Evolutionary conservation across 495 filamentous ascomycete genomes (phyloP), one percentile per base, ranked within the genome.

Genomic region (Acidomyces sp.): DNA sequence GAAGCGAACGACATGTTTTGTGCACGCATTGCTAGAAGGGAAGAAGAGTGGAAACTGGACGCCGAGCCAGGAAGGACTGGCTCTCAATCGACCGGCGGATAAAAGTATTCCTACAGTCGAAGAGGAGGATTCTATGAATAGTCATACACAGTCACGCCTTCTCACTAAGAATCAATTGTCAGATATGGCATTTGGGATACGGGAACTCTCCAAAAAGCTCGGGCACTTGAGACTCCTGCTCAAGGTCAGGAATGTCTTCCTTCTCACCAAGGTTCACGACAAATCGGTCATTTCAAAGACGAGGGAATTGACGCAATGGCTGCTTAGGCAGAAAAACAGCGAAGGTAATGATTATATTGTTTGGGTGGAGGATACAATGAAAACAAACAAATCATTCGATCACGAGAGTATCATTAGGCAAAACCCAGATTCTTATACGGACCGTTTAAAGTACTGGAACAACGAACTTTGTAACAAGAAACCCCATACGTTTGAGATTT

Each of bases 101-200:
- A 66, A 66, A 40, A 49, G 41, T 36, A 26, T 46, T 9, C 39
- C 37, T 3, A 33, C 29, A 17, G 32, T 41, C 4, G 22, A 40
- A 1, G 13, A 34, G 25, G 30, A 25, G 25, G 56, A 61, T 15
- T 57, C 51, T 7, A 37, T 48, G 0, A 43, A 58, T 15, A 52
- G 53, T 5, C 54, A 63, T 22, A 56, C 65, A 19, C 65, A 76
- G 39, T 79, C 75, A 18, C 57, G 77, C 11, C 71, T 90, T 23
- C 67, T 97, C 47, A 95, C 86, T 2, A 97, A 96, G 61, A 80
- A 77, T 43, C 84, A 97, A 58, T 67, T 97, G 24, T 81, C 78
- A 1, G 90, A 96, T 46, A 93, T 97, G 90, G 85, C 86, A 0
- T 85, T 83, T 74, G 87, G 87, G 17, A 86, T 97, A 40, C 72